Evolutionary conservation across 2,329 filamentous ascomycete species (phyloP).

Genomic region (Graphiopsis chlorocephala): DNA sequence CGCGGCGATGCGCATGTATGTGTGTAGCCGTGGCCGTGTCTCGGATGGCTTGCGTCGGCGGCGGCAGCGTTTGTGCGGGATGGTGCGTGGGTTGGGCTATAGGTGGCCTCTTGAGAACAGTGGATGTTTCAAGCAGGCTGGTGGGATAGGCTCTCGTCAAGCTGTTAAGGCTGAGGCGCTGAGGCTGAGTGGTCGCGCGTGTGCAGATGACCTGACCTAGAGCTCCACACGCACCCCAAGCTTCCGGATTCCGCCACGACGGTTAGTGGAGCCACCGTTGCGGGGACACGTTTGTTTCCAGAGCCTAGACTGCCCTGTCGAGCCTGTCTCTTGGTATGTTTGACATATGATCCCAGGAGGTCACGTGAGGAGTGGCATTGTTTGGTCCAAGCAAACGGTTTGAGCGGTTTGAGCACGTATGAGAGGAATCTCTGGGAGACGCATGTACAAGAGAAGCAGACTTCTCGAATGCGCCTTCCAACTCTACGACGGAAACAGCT

Average conservation of each 20-base stretch:
- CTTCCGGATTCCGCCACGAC: not conserved
- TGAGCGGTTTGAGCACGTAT: not conserved
- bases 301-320: not conserved
- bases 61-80: not conserved
- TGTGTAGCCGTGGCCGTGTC: constrained; percentile 11
- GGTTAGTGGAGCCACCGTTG: not conserved
- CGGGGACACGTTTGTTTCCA: not conserved
- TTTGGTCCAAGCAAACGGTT: not conserved
- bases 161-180: constrained; percentile 1
- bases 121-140: not conserved
- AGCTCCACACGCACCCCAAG: not conserved
- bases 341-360: not conserved
- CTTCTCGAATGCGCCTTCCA: not conserved
- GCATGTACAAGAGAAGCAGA: not conserved
- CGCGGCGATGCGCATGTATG: constrained; percentile 15
- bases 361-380: not conserved
- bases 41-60: not conserved
- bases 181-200: not conserved
- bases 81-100: not conserved
- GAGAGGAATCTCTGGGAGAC: not conserved
- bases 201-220: not conserved
- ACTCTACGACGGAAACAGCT: not conserved
- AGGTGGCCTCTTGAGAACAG: not conserved
- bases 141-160: not conserved
- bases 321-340: no score